phyloP scores from a whole-genome alignment of 1,284 basidiomycete genomes.

The Garcileccinum viscosum region DNA sequence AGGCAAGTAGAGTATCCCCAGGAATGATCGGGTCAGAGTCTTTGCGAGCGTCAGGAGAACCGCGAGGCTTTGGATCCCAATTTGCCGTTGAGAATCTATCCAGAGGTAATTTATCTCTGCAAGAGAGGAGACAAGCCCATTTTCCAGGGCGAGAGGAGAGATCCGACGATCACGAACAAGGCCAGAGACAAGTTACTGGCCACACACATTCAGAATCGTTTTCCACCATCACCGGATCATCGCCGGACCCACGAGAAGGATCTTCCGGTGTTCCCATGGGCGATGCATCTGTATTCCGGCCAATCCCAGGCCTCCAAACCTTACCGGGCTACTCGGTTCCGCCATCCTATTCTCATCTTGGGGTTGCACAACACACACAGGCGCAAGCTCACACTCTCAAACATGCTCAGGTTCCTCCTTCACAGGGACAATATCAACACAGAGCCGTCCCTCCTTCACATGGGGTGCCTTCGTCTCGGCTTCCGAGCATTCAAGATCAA shows the following conservation, averaged over 20 bases:
- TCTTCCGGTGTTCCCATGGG: not conserved
- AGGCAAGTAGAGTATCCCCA: slow-evolving; percentile 23
- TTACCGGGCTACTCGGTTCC: slow-evolving; percentile 15
- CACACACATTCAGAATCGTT: slow-evolving; percentile 33
- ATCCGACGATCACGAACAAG: not conserved
- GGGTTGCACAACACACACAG: slow-evolving; percentile 10
- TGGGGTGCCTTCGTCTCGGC: slow-evolving; percentile 5
- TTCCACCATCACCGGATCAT: slow-evolving; percentile 34
- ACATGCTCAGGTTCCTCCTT: slow-evolving; percentile 2
- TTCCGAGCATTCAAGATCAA: slow-evolving; percentile 5
- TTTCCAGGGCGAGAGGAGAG: not conserved
- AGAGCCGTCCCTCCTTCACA: slow-evolving; percentile 9
- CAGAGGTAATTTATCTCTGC: slow-evolving; percentile 1
- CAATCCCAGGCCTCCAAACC: slow-evolving; percentile 1
- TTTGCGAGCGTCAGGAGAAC: slow-evolving; percentile 15
- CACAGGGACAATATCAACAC: slow-evolving; percentile 20
- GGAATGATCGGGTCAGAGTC: slow-evolving; percentile 21
- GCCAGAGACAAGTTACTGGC: not conserved
- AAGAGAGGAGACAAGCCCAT: slow-evolving; percentile 1
- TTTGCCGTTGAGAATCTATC: not conserved
- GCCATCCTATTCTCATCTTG: slow-evolving; percentile 8
- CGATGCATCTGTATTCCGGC: slow-evolving; percentile 1
- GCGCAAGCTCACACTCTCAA: slow-evolving; percentile 5
- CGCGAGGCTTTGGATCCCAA: slow-evolving; percentile 1
- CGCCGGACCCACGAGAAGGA: slow-evolving; percentile 17